Evolutionary conservation across 176 grass and related monocot species (phyloP).

Genomic region (Zoysia japonica): DNA sequence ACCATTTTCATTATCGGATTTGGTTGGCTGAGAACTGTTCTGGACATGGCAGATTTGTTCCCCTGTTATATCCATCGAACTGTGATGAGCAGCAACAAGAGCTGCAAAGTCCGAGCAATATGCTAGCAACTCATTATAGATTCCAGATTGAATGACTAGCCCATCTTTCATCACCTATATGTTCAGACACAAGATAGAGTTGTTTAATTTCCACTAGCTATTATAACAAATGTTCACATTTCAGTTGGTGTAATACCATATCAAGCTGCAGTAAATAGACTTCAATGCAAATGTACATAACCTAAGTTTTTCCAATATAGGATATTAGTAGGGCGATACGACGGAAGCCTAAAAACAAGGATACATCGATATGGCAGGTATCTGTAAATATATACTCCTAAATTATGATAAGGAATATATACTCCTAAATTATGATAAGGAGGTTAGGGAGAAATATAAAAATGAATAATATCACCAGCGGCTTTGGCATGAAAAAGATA

Average conservation of each 20-base stretch:
- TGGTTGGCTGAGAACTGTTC: constrained; percentile 29
- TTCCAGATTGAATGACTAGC: constrained; percentile 60
- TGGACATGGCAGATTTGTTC: constrained; percentile 33
- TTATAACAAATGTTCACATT: constrained; percentile 20
- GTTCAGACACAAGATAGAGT: constrained; percentile 3
- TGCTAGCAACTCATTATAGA: constrained; percentile 63
- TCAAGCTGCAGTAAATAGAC: background rate
- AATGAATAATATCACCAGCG: no score
- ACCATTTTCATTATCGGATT: constrained; percentile 25
- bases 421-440: no score
- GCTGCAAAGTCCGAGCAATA: constrained; percentile 63
- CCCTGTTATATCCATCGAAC: constrained; percentile 80
- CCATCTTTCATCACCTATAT: constrained; percentile 84
- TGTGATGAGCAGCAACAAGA: constrained; percentile 85
- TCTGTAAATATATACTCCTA: no score
- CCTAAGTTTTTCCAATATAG: no score
- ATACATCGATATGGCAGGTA: no score
- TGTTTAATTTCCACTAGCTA: constrained; percentile 10
- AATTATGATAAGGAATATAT: no score
- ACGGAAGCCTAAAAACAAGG: no score
- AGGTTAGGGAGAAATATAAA: no score
- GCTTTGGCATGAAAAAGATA: no score
- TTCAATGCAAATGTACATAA: background rate
- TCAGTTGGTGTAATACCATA: background rate
- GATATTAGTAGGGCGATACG: no score